Conservation (phyloP, 768 basidiomycete species). For the Rhodocollybia butyracea region DNA sequence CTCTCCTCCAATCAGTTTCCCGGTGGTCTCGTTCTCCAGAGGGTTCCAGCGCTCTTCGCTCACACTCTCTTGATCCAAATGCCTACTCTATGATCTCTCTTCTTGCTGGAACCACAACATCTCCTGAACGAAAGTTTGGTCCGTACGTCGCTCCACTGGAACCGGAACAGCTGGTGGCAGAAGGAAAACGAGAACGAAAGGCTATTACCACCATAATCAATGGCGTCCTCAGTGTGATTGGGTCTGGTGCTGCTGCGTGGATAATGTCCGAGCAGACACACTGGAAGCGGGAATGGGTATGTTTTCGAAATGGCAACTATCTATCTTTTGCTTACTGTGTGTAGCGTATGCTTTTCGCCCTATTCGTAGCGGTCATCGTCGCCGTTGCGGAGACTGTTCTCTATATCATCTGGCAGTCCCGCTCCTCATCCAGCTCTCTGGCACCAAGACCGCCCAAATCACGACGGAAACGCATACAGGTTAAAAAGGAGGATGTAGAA, state of each 20-base stretch:
- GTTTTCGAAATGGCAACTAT: conserved; percentile 22
- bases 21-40: conserved; percentile 60
- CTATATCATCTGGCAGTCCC: conserved; percentile 71
- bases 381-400: conserved; percentile 67
- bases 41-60: conserved; percentile 36
- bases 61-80: conserved; percentile 44
- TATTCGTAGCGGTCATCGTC: conserved; percentile 61
- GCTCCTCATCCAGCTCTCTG: conserved; percentile 25
- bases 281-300: conserved; percentile 76
- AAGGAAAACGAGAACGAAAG: conserved; percentile 52
- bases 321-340: conserved; percentile 5
- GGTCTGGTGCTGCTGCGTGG: conserved; percentile 67
- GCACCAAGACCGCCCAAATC: background rate
- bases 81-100: conserved; percentile 71
- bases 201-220: conserved; percentile 71
- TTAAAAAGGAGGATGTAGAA: conserved; percentile 34
- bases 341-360: conserved; percentile 59
- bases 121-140: conserved; percentile 71
- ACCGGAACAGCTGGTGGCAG: conserved; percentile 44
- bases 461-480: background rate
- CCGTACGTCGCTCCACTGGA: conserved; percentile 41
- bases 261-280: conserved; percentile 64
- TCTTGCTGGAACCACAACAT: conserved; percentile 75
- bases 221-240: conserved; percentile 63
- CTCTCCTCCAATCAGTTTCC: conserved; percentile 54